phyloP scores from a whole-genome alignment of 805 yeast genomes.

The Ogataea trehalophila region DNA sequence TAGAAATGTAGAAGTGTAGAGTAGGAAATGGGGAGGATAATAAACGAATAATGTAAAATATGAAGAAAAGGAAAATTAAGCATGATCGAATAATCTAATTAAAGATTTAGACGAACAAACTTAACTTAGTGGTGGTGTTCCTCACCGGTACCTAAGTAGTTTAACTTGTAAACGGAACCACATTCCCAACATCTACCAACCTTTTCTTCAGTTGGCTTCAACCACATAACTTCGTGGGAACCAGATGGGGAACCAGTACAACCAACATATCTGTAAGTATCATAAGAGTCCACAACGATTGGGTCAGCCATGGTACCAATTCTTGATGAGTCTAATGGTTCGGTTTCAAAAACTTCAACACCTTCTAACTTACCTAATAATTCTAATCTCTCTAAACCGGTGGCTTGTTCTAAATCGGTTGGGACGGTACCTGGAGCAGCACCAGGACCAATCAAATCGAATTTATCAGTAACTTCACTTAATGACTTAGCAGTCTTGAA shows the following conservation, averaged over 20 bases:
- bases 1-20: no score
- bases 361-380: slow-evolving; percentile 92
- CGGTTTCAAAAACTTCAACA: slow-evolving; percentile 86
- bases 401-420: slow-evolving; percentile 92
- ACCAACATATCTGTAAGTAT: slow-evolving; percentile 91
- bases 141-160: slow-evolving; percentile 76
- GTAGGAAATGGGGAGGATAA: no score
- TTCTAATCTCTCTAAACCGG: slow-evolving; percentile 97
- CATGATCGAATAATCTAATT: not conserved
- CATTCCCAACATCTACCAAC: slow-evolving; percentile 98
- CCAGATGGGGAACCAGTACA: slow-evolving; percentile 96
- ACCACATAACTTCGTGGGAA: slow-evolving; percentile 88
- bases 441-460: slow-evolving; percentile 85
- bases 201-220: slow-evolving; percentile 76
- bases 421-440: slow-evolving; percentile 81
- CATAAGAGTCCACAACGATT: slow-evolving; percentile 81
- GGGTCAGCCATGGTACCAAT: slow-evolving; percentile 90
- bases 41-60: not conserved
- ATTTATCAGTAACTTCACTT: slow-evolving; percentile 74
- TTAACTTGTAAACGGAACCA: slow-evolving; percentile 88
- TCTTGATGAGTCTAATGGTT: slow-evolving; percentile 84
- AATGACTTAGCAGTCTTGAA: slow-evolving; percentile 62
- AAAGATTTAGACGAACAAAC: not conserved
- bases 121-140: slow-evolving; percentile 44
- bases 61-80: not conserved